A percentile compares a stretch with the other conserved stretches of the same genome.
phyloP scores from a whole-genome alignment of 345 rosid genomes.

The Sisymbrium altissimum region DNA sequence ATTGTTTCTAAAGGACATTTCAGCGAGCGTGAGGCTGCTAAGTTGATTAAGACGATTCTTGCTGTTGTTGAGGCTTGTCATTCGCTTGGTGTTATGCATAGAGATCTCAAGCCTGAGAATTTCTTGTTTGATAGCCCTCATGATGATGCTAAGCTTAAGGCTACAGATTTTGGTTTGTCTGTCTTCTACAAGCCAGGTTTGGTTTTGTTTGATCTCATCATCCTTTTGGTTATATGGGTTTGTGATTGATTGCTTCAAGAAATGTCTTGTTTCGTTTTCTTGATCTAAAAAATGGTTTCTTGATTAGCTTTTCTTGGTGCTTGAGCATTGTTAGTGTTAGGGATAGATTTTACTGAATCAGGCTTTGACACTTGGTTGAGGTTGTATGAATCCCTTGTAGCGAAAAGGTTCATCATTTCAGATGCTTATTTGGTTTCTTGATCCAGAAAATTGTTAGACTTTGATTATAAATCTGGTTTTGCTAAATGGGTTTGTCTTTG shows the following conservation, averaged over 20 bases:
- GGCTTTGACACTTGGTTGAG: neutral
- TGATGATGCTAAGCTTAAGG: slow-evolving; percentile 81
- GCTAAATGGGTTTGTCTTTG: no score
- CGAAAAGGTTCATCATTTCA: neutral
- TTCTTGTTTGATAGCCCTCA: slow-evolving; percentile 73
- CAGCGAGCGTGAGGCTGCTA: slow-evolving; percentile 87
- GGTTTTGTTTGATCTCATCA: neutral
- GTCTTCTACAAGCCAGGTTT: slow-evolving; percentile 94
- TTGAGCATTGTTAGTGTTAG: neutral
- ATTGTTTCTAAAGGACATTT: slow-evolving; percentile 90
- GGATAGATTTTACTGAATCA: neutral
- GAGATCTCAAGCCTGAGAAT: slow-evolving; percentile 98
- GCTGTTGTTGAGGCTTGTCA: slow-evolving; percentile 93
- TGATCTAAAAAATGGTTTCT: neutral
- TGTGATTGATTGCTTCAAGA: neutral
- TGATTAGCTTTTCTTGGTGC: neutral
- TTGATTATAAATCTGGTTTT: no score
- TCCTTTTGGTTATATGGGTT: no score
- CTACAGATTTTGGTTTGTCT: slow-evolving; percentile 92
- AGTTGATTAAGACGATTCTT: slow-evolving; percentile 79
- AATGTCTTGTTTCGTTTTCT: neutral
- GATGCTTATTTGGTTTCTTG: neutral
- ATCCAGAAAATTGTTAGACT: neutral
- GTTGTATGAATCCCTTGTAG: neutral
- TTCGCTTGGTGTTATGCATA: slow-evolving; percentile 94